Percentiles rank a stretch among this genome's conserved stretches.
Evolutionary conservation across 768 basidiomycete genomes (phyloP).

Genomic region (Leccinum sublutescens): DNA sequence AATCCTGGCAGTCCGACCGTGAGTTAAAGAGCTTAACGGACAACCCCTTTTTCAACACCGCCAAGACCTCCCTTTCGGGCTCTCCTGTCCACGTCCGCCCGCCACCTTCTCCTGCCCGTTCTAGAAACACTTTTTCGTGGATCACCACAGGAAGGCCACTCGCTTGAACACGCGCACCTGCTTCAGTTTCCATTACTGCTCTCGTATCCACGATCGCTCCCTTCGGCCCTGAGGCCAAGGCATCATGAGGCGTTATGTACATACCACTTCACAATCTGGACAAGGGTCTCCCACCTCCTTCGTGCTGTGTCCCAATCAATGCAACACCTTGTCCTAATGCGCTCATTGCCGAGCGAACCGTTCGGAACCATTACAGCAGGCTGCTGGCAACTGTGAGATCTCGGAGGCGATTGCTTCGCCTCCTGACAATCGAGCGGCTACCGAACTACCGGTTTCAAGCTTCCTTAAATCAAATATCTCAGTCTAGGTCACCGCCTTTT

Average conservation of each 20-base stretch:
- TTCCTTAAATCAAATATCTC: conserved; percentile 29
- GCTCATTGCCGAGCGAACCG: conserved; percentile 26
- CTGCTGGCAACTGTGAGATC: conserved; percentile 31
- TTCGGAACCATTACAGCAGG: conserved; percentile 33
- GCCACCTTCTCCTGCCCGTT: conserved; percentile 1
- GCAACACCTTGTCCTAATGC: conserved; percentile 21
- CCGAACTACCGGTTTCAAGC: conserved; percentile 30
- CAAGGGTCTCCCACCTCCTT: conserved; percentile 7
- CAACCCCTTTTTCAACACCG: conserved; percentile 30
- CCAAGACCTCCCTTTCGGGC: conserved; percentile 11
- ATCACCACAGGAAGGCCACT: conserved; percentile 26
- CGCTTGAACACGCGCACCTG: not conserved
- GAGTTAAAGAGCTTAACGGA: conserved; percentile 45
- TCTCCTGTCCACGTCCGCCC: conserved; percentile 14
- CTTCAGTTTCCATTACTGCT: conserved; percentile 8
- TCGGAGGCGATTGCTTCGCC: conserved; percentile 33
- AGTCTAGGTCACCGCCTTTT: conserved; percentile 26
- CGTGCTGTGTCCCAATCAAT: conserved; percentile 22
- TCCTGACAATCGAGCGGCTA: conserved; percentile 35
- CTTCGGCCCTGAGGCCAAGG: conserved; percentile 14
- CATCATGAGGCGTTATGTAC: conserved; percentile 13
- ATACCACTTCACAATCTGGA: conserved; percentile 10
- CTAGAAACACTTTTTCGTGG: conserved; percentile 18
- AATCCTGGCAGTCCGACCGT: conserved; percentile 28
- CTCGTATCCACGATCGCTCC: conserved; percentile 3